phyloP scores from a whole-genome alignment of 2,329 filamentous ascomycete genomes.

The Zopfia rhizophila region DNA sequence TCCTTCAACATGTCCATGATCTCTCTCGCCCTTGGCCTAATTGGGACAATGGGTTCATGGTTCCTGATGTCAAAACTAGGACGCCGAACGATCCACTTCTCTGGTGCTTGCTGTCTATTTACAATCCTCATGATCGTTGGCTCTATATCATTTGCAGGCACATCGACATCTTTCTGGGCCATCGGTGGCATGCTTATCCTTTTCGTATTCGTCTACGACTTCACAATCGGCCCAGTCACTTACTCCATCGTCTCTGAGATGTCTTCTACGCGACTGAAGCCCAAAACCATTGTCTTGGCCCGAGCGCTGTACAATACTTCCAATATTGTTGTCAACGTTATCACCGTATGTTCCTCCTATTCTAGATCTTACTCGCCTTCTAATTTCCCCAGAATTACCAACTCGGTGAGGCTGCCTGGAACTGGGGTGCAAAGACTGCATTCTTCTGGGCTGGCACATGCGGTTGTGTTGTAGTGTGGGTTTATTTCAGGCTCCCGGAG shows the following conservation, averaged over 20 bases:
- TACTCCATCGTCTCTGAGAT: constrained; percentile 88
- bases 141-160: constrained; percentile 72
- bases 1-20: constrained; percentile 62
- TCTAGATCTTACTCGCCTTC: not conserved
- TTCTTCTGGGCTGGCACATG: constrained; percentile 88
- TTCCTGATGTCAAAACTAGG: constrained; percentile 82
- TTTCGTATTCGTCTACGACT: constrained; percentile 77
- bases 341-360: constrained; percentile 64
- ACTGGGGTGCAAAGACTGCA: constrained; percentile 85
- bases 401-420: constrained; percentile 68
- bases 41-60: constrained; percentile 83
- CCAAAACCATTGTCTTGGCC: constrained; percentile 88
- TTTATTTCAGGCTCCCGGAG: constrained; percentile 82
- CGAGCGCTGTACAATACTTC: constrained; percentile 80
- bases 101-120: constrained; percentile 67
- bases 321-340: constrained; percentile 79
- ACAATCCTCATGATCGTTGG: constrained; percentile 81
- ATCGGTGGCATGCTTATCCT: constrained; percentile 44
- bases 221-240: constrained; percentile 87
- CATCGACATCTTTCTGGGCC: constrained; percentile 58
- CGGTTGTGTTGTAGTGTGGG: constrained; percentile 80
- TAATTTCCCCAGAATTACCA: constrained; percentile 31
- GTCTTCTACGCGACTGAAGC: constrained; percentile 81
- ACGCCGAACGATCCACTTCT: constrained; percentile 78
- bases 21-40: constrained; percentile 72